These are phyloP conservation scores for Thermothielavioides terrestris DNA, from an alignment of 495 filamentous ascomycete genomes.

Conservation along the genomic window DNA sequence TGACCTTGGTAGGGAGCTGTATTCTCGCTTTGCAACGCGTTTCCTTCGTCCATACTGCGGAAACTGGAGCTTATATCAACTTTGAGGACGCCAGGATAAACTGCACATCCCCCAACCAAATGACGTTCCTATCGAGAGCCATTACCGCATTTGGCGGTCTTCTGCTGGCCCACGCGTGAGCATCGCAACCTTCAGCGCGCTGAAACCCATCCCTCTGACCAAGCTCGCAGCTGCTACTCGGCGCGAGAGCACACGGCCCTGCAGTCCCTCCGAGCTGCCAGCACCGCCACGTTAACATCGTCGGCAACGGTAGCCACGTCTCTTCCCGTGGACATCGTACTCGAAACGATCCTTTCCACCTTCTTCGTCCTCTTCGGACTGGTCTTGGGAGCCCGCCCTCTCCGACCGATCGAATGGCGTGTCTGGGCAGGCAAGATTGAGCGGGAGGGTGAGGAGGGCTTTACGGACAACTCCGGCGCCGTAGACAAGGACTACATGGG, in stretches of 20 bases:
- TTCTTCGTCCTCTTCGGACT: conserved; percentile 59
- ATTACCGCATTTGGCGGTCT: conserved; percentile 57
- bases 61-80: background rate
- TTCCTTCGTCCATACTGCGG: too few species aligned
- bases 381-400: conserved; percentile 56
- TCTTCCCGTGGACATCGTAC: conserved; percentile 67
- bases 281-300: conserved; percentile 39
- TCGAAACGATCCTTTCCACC: conserved; percentile 68
- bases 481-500: conserved; percentile 42
- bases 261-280: conserved; percentile 47
- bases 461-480: conserved; percentile 59
- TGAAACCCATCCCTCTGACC: background rate
- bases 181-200: background rate
- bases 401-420: conserved; percentile 72
- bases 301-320: conserved; percentile 25
- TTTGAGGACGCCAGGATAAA: background rate
- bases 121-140: conserved; percentile 59
- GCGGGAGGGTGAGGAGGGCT: conserved; percentile 60
- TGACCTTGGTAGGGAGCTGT: too few species aligned
- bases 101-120: conserved; percentile 18
- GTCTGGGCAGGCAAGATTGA: conserved; percentile 81
- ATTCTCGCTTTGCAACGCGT: too few species aligned
- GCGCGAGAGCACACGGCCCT: conserved; percentile 74
- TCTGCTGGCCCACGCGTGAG: conserved; percentile 67
- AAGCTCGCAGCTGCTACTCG: conserved; percentile 61